Evolutionary conservation across 2,329 filamentous ascomycete genomes (phyloP).

Genomic region (Chaetomiaceae sp.): DNA sequence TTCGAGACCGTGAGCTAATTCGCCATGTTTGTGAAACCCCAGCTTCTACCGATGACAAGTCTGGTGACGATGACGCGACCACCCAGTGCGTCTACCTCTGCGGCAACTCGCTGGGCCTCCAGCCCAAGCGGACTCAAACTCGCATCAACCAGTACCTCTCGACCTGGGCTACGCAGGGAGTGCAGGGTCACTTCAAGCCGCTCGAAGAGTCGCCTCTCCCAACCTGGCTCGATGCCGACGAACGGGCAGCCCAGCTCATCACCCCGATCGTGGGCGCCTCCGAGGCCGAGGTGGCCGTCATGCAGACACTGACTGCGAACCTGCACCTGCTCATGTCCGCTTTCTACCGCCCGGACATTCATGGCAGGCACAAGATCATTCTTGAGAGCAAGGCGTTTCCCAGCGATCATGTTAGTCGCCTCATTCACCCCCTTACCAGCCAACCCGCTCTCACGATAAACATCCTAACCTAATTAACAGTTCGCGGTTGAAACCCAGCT

Average conservation of each 20-base stretch:
- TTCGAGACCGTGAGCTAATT: conserved; percentile 6
- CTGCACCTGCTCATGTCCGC: conserved; percentile 71
- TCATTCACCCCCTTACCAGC: background rate
- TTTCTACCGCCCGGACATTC: conserved; percentile 64
- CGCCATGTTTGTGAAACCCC: background rate
- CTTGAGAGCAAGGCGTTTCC: conserved; percentile 77
- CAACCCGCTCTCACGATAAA: background rate
- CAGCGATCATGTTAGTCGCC: conserved; percentile 62
- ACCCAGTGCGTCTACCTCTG: conserved; percentile 60
- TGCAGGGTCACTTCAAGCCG: conserved; percentile 69
- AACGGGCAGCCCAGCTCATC: conserved; percentile 57
- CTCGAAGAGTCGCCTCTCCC: conserved; percentile 54
- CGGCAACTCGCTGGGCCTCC: conserved; percentile 72
- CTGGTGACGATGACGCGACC: conserved; percentile 4
- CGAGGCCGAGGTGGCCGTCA: conserved; percentile 64
- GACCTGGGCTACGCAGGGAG: conserved; percentile 71
- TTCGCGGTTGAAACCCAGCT: conserved; percentile 75
- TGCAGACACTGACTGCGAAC: conserved; percentile 75
- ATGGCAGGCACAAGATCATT: conserved; percentile 62
- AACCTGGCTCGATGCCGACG: conserved; percentile 66
- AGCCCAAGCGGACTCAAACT: conserved; percentile 57
- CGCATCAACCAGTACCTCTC: conserved; percentile 64
- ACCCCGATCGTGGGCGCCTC: conserved; percentile 65
- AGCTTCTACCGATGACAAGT: conserved; percentile 5
- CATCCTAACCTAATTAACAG: conserved; percentile 35